Evolutionary conservation across 106 monocot species (phyloP).

Genomic region (Dendrobium huoshanense): DNA sequence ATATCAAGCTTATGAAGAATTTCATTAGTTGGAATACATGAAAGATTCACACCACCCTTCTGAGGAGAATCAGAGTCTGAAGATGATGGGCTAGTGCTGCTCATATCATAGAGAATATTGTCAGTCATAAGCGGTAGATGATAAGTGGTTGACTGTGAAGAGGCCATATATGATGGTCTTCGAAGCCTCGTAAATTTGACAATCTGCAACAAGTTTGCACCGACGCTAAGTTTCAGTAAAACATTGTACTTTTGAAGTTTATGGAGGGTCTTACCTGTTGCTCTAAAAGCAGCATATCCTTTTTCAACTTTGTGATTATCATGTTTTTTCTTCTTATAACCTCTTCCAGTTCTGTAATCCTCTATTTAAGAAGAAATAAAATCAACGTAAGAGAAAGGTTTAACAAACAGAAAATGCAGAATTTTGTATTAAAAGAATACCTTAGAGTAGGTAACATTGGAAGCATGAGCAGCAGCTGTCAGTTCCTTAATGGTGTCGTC

Average conservation of each 20-base stretch:
- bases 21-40: background rate
- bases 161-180: conserved; percentile 16
- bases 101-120: conserved; percentile 60
- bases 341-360: conserved; percentile 50
- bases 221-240: too few relatives aligned
- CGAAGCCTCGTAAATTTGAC: conserved; percentile 40
- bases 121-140: conserved; percentile 26
- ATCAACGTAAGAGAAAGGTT: background rate
- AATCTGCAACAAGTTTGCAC: conserved; percentile 27
- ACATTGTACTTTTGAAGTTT: too few relatives aligned
- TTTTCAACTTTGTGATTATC: conserved; percentile 52
- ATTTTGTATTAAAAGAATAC: conserved; percentile 20
- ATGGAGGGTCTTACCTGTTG: conserved; percentile 32
- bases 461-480: conserved; percentile 30
- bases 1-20: background rate
- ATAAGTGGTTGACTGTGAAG: background rate
- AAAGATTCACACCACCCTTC: background rate
- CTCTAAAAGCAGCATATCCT: conserved; percentile 41
- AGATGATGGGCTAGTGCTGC: conserved; percentile 36
- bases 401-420: background rate
- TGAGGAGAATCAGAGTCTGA: conserved; percentile 40
- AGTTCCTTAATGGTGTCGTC: conserved; percentile 73
- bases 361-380: conserved; percentile 18
- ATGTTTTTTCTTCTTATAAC: conserved; percentile 49
- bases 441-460: conserved; percentile 55